phyloP scores from a whole-genome alignment of 2,329 filamentous ascomycete species.

The Rosellinia necatrix region DNA sequence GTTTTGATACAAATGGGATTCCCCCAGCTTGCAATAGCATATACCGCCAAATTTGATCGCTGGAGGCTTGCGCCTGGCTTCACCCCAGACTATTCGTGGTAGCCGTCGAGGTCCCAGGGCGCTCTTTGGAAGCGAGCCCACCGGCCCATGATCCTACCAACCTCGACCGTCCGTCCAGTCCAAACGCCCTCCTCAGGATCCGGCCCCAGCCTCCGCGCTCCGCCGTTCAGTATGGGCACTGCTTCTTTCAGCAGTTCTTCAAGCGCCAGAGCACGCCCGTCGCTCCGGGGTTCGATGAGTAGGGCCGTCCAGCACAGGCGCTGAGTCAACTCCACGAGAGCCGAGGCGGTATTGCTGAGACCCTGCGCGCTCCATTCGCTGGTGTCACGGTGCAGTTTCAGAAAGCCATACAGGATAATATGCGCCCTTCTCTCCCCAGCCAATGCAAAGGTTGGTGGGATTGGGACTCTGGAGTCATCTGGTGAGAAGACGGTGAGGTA shows the following conservation, averaged over 20 bases:
- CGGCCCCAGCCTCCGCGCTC: slow-evolving; percentile 48
- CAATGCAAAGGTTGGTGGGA: slow-evolving; percentile 37
- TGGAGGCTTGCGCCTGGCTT: not conserved
- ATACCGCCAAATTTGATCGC: not conserved
- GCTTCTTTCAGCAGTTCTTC: slow-evolving; percentile 52
- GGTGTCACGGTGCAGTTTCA: slow-evolving; percentile 68
- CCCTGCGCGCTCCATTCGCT: slow-evolving; percentile 79
- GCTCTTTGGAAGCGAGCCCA: slow-evolving; percentile 65
- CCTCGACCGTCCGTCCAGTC: slow-evolving; percentile 62
- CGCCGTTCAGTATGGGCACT: slow-evolving; percentile 66
- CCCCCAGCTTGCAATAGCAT: not conserved
- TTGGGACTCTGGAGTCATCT: slow-evolving; percentile 42
- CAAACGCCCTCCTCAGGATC: slow-evolving; percentile 56
- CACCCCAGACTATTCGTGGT: slow-evolving; percentile 20
- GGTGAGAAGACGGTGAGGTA: slow-evolving; percentile 65
- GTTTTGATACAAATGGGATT: slow-evolving; percentile 3
- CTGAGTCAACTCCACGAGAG: slow-evolving; percentile 64
- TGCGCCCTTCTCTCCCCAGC: slow-evolving; percentile 41
- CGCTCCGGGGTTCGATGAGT: slow-evolving; percentile 51
- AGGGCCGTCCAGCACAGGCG: slow-evolving; percentile 50
- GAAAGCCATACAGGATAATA: slow-evolving; percentile 67
- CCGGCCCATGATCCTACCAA: slow-evolving; percentile 61
- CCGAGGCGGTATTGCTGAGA: slow-evolving; percentile 64
- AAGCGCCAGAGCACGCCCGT: slow-evolving; percentile 27
- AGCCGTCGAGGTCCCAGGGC: slow-evolving; percentile 39